phyloP scores from a whole-genome alignment of 768 basidiomycete species.

The Leccinum boreale region DNA sequence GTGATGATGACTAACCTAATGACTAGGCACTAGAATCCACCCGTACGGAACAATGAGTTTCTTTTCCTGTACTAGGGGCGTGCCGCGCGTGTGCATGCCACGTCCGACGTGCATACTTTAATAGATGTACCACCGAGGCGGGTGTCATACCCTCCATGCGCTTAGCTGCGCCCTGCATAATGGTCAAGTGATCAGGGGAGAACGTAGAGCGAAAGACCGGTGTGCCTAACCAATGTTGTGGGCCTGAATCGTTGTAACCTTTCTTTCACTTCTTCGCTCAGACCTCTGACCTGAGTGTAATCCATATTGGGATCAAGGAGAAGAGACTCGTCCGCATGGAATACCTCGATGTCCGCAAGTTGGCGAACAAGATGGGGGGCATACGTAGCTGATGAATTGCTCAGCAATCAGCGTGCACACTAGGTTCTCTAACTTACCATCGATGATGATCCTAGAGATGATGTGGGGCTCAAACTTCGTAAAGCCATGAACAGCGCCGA shows the following conservation, averaged over 20 bases:
- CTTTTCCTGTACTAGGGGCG: not conserved
- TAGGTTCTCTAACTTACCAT: slow-evolving; percentile 45
- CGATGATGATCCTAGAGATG: slow-evolving; percentile 61
- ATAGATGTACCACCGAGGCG: slow-evolving; percentile 60
- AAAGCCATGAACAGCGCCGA: slow-evolving; percentile 42
- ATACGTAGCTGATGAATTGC: slow-evolving; percentile 51
- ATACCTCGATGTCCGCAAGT: slow-evolving; percentile 68
- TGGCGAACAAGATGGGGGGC: slow-evolving; percentile 65
- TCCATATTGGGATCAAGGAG: slow-evolving; percentile 67
- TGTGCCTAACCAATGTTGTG: slow-evolving; percentile 55
- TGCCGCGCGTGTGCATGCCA: slow-evolving; percentile 13
- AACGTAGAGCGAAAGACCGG: not conserved
- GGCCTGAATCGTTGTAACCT: slow-evolving; percentile 59
- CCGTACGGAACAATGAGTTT: not conserved
- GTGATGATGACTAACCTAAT: not conserved
- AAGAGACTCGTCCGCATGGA: slow-evolving; percentile 74
- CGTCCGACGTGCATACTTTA: slow-evolving; percentile 56
- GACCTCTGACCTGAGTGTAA: slow-evolving; percentile 58
- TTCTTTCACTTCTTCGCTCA: slow-evolving; percentile 77
- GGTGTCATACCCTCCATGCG: slow-evolving; percentile 95
- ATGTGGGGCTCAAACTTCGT: slow-evolving; percentile 46
- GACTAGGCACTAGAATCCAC: not conserved
- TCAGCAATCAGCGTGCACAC: slow-evolving; percentile 2
- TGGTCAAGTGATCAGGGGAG: not conserved
- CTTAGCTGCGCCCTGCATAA: slow-evolving; percentile 80